Evolutionary conservation across 1,139 yeast genomes (phyloP), one percentile per base, ranked within the genome.

Genomic region (Geotrichum aggregatum): DNA sequence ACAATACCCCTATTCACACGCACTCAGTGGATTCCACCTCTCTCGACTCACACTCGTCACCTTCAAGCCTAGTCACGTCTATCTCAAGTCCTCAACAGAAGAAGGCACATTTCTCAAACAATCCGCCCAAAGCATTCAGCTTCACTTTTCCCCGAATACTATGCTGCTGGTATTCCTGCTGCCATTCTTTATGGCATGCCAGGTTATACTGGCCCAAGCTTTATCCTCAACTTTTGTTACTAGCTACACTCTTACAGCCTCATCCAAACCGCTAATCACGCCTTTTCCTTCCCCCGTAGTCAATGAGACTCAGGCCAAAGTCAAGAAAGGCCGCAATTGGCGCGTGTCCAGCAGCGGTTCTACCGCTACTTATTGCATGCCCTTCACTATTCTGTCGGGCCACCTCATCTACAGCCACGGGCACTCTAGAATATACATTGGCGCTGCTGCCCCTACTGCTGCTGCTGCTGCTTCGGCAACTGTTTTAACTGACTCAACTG

Each of bases 291-390:
- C 47, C 3, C 33, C 48, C 21, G 7, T 8, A 24, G 28, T 24
- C 28, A 24, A 24, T 8, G 8, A 24, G 7, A 24, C 5, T 8
- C 5, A 24, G 7, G 8, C 5, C 28, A 24, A 24, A 24, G 28
- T 8, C 28, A 24, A 24, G 28, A 16, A 16, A 35, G 30, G 43
- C 33, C 8, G 48, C 28, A 21, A 36, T 38, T 49, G 52, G 52
- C 36, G 52, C 6, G 48, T 43, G 18, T 13, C 52, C 7, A n/a
- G 44, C 10, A 4, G 33, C 18, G n/a, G n/a, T 5, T 35, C 48
- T 8, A 28, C 51, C 24, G 36, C 51, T 13, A 14, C 47, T 16
- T 16, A 36, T 24, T 49, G 52, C 41, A 19, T 31, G 41, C 40
- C 44, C 21, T 14, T 49, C 11, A 36, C 47, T 16, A 33, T 49